Base-by-base conservation (phyloP, 306 rosid genomes). In the Rosa multiflora region DNA sequence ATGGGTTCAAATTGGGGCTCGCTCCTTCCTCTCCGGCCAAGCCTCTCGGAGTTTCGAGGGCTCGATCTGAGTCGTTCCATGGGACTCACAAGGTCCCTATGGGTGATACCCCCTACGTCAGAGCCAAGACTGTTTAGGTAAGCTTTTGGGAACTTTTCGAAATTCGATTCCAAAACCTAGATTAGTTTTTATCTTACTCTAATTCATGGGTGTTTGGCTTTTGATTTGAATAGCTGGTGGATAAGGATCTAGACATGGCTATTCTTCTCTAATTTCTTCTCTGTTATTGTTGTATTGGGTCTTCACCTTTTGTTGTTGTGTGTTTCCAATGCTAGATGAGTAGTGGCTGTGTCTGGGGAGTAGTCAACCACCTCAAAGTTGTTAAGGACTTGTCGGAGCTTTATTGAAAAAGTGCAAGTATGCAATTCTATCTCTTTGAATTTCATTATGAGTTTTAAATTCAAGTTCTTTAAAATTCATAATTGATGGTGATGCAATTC, bases 1-100 rank as follows among this genome's bases (percentile, higher is more conserved):
- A 26, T 26, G 26, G 26, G 26, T 26, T 26, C 37, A 95, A 95
- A 66, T 95, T 26, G 26, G 26, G 26, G 26, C 98, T 0, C 26
- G 99, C 99, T 63, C 99, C 98, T 67, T 93, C 93, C 58, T 96
- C 99, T 1, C 99, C 98, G 4, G 98, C 99, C 8, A 96, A 96
- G 85, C 97, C 98, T 71, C 86, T 91, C 8, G 92, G 87, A 1
- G 86, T 96, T 68, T 77, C 74, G 0, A 80, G 99, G 85, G 88
- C 96, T 14, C 93, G 94, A 0, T 93, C 99, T 0, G 99, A 96
- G 58, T 87, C 96, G 5, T 90, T 93, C 72, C 98, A 96, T 40
- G 78, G 91, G 6, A 61, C 97, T 12, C 97, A 96, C 74, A 96
- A 96, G 87, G 94, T 96, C 56, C 99, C 99, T 0, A 74, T 82